Base-by-base conservation (phyloP, 306 rosid species). In the Gillenia trifoliata region DNA sequence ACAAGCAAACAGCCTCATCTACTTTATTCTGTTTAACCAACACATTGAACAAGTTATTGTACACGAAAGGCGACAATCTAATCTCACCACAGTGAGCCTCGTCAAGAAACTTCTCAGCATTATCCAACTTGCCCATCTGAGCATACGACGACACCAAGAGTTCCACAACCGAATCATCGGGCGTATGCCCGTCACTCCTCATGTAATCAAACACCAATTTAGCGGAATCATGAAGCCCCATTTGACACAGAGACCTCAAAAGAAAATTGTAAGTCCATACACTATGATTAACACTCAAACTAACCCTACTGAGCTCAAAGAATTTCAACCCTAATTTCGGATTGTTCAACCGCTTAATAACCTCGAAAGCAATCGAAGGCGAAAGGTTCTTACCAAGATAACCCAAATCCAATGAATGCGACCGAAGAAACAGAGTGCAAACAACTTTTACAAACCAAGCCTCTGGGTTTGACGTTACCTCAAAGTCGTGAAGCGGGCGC, bases 381-480 rank as follows among this genome's bases (percentile, higher is more conserved):
- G 86, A 89, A 77, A 89, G 83, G 71, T 88, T 81, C 66, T 85
- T 64, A 57, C 79, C 52, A 1, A 88, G 56, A 78, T 89, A 91
- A 76, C 83, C 83, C 31, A 81, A 36, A 75, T 89, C 89, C 75
- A 84, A 54, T 1, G 86, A 68, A 73, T 80, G 78, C 33, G 86
- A 86, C 38, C 86, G 84, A 73, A 88, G 77, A 77, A 91, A 88
- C 33, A 91, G 81, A 34, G 97, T 88, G 47, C 85, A 89, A 20
- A 89, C 89, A 67, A 91, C 86, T 77, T 93, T 93, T 43, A 86
- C 87, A 71, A 88, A 85, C 97, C 97, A 93, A 73, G 87, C 79
- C 66, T 89, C 92, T 38, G 93, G 77, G 67, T 81, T 83, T 70
- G 75, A 69, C 19, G 82, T 70, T n/a, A 79, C 76, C 77, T 83